Conservation (phyloP, 805 yeast genomes). For the Kluyveromyces starmeri region DNA sequence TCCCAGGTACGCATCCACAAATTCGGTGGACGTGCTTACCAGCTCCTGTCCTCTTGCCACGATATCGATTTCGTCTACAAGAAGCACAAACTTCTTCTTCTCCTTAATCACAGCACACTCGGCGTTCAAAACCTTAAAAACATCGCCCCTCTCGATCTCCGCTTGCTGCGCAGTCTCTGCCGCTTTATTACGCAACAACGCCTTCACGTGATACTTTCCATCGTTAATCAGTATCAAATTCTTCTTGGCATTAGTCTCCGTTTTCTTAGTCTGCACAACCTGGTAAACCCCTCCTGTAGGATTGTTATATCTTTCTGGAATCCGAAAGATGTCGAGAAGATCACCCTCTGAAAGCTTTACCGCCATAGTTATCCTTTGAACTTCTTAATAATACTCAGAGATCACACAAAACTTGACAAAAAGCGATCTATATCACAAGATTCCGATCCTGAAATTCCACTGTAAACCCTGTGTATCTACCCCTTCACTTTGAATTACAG, state of each 20-base stretch:
- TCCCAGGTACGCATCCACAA: slow-evolving; percentile 49
- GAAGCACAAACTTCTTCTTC: slow-evolving; percentile 39
- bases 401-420: too few relatives aligned
- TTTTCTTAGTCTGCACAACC: slow-evolving; percentile 25
- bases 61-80: slow-evolving; percentile 40
- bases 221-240: slow-evolving; percentile 39
- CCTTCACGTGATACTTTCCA: slow-evolving; percentile 43
- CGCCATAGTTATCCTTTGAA: too few relatives aligned
- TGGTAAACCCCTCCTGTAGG: slow-evolving; percentile 28
- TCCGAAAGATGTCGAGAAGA: slow-evolving; percentile 23
- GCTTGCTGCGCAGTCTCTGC: slow-evolving; percentile 37
- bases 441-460: too few relatives aligned
- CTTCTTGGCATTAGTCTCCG: slow-evolving; percentile 25
- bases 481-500: too few relatives aligned
- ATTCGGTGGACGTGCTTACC: slow-evolving; percentile 31
- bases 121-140: slow-evolving; percentile 23
- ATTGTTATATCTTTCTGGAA: slow-evolving; percentile 22
- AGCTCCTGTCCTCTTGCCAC: slow-evolving; percentile 32
- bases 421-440: too few relatives aligned
- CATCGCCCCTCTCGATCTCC: slow-evolving; percentile 38
- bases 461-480: too few relatives aligned
- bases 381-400: too few relatives aligned
- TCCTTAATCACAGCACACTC: slow-evolving; percentile 29
- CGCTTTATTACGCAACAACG: slow-evolving; percentile 43
- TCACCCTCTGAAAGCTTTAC: slow-evolving; percentile 21